Percentiles rank a stretch among this genome's conserved stretches.
Evolutionary conservation across 1,284 basidiomycete genomes (phyloP).

Genomic region (Schizophyllum amplum): DNA sequence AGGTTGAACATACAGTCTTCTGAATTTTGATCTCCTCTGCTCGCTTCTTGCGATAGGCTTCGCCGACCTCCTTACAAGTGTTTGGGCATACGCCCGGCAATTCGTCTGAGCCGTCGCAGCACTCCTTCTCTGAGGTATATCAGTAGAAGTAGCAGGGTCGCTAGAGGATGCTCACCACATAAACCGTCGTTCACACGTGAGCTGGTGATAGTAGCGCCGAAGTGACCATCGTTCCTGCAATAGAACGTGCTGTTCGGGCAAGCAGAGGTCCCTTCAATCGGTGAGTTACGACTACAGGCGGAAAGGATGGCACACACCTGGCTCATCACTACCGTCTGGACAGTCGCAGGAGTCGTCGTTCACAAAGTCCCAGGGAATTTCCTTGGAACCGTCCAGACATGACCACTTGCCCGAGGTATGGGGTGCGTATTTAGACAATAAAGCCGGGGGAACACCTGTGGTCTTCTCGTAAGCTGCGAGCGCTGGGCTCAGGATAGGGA

Average conservation of each 20-base stretch:
- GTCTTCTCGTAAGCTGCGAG: conserved; percentile 35
- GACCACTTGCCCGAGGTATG: conserved; percentile 48
- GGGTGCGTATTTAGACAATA: conserved; percentile 36
- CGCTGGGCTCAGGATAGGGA: conserved; percentile 13
- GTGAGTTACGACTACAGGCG: conserved; percentile 1
- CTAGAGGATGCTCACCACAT: conserved; percentile 60
- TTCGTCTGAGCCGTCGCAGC: conserved; percentile 98
- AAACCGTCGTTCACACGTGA: conserved; percentile 92
- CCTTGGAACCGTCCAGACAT: conserved; percentile 66
- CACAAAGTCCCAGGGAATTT: conserved; percentile 69
- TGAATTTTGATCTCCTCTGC: conserved; percentile 72
- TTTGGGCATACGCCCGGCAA: conserved; percentile 72
- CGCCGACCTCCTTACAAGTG: conserved; percentile 71
- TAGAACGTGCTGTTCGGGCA: conserved; percentile 78
- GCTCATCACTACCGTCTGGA: conserved; percentile 88
- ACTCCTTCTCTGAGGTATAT: conserved; percentile 67
- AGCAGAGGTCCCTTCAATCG: conserved; percentile 70
- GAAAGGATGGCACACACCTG: conserved; percentile 40
- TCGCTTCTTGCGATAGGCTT: conserved; percentile 54
- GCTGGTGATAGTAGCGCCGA: conserved; percentile 71
- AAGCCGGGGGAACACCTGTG: conserved; percentile 30
- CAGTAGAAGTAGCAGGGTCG: neutral
- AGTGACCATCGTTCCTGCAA: conserved; percentile 85
- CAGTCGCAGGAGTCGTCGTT: conserved; percentile 98
- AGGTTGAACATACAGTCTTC: conserved; percentile 54